Evolutionary conservation across 1,139 yeast genomes (phyloP), one percentile per base, ranked within the genome.

Genomic region (Blastobotrys elegans): DNA sequence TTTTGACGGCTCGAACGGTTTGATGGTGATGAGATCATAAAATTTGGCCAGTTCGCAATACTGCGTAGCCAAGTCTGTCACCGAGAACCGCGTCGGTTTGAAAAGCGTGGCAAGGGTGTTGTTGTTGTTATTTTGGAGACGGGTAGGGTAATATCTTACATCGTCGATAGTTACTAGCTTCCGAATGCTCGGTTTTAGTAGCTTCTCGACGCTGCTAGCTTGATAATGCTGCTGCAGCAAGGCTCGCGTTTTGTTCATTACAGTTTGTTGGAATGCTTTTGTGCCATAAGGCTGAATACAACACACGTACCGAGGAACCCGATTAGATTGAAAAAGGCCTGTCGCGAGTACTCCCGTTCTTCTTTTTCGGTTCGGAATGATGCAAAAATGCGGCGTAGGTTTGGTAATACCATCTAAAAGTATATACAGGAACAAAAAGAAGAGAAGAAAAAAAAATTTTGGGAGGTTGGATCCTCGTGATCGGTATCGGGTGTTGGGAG

Each of bases 341-440:
- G 75, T 44, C 96, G 71, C 0, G 95, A 85, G 58, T 81, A 83
- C 47, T 74, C 69, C 48, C 92, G 68, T 62, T 87, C 96, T 59
- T 87, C 95, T 56, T 87, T 95, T 56, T 85, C 95, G 2, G 94
- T 80, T 24, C 96, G 68, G 59, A 86, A 86, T 3, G 94, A 83
- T 37, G 90, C 83, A 63, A 87, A 87, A 43, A 87, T 82, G 49
- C 87, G 71, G 47, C 96, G 69, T 43, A 84, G 75, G 59, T 86
- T 84, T 41, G 84, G 85, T 40, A 84, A 56, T 10, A 64, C 63
- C 71, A 41, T 46, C 22, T 18, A 4, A 4, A n/a, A 13, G 10
- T n/a, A 36, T 8, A 22, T 4, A 6, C 14, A 6, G 17, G 4
- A 30, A 35, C 36, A 34, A 22, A 26, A 17, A 26, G 16, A 3